phyloP scores from a whole-genome alignment of 768 basidiomycete species.

The Lentinula detonsa region DNA sequence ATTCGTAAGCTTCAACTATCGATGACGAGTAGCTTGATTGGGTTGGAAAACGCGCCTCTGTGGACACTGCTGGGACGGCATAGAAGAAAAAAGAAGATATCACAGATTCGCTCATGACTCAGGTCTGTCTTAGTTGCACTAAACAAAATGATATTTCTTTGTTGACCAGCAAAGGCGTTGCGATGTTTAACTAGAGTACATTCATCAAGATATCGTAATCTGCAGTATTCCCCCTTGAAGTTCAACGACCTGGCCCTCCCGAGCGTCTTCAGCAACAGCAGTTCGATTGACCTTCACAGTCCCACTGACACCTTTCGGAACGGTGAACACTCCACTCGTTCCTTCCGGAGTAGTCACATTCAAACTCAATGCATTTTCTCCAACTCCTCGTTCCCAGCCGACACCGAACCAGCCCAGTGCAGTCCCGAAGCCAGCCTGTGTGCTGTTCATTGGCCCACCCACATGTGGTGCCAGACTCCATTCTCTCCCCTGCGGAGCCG shows the following conservation, averaged over 20 bases:
- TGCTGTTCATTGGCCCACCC: conserved; percentile 28
- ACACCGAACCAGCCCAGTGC: conserved; percentile 46
- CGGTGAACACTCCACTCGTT: conserved; percentile 22
- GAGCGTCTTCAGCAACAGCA: background rate
- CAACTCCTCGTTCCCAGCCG: conserved; percentile 28
- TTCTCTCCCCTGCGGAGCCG: conserved; percentile 36
- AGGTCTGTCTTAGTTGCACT: no score
- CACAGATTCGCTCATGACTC: no score
- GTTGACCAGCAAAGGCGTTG: no score
- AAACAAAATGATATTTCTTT: no score
- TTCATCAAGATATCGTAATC: background rate
- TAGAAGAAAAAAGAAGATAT: no score
- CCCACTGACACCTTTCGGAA: conserved; percentile 16
- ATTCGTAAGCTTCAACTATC: no score
- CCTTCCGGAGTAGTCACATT: conserved; percentile 21
- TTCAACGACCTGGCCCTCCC: background rate
- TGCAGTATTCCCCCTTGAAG: background rate
- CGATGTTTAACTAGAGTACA: no score
- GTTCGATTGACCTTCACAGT: conserved; percentile 14
- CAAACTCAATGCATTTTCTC: conserved; percentile 13
- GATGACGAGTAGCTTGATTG: no score
- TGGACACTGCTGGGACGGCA: no score
- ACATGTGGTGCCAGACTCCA: conserved; percentile 46
- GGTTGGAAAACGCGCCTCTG: no score
- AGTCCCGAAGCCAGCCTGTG: conserved; percentile 50